Conservation (phyloP, 768 basidiomycete genomes). For the Suillus subaureus region DNA sequence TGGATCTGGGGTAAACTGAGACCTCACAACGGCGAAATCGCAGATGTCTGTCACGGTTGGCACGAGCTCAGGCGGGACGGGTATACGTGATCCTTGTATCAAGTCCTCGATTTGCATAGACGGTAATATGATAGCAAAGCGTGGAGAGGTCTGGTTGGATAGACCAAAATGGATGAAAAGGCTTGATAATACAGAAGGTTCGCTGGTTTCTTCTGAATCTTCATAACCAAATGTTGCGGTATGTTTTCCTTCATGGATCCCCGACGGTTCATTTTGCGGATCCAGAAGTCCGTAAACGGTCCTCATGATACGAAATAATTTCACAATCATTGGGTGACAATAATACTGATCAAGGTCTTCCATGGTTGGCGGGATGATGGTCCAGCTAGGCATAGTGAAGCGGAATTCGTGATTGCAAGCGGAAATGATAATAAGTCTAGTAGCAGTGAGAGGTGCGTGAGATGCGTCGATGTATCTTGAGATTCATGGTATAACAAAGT, state of each 20-base stretch:
- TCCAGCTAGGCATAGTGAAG: background rate
- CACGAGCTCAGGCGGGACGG: background rate
- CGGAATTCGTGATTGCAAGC: background rate
- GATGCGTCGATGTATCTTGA: background rate
- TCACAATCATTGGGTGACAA: background rate
- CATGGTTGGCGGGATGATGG: background rate
- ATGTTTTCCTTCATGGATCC: background rate
- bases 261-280: background rate
- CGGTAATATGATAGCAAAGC: background rate
- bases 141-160: slow-evolving; percentile 3
- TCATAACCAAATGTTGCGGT: background rate
- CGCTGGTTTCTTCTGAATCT: background rate
- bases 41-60: background rate
- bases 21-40: background rate
- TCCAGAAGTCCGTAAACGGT: background rate
- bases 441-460: background rate
- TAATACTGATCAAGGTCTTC: background rate
- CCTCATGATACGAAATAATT: background rate
- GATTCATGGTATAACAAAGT: background rate
- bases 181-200: slow-evolving; percentile 1
- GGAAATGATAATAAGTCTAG: background rate
- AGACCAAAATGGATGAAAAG: slow-evolving; percentile 1
- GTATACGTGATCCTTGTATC: background rate
- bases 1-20: background rate
- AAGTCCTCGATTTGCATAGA: background rate